Evolutionary conservation across 2,329 filamentous ascomycete genomes (phyloP), one percentile per base, ranked within the genome.

Genomic region (Aspergillus pseudonomiae): DNA sequence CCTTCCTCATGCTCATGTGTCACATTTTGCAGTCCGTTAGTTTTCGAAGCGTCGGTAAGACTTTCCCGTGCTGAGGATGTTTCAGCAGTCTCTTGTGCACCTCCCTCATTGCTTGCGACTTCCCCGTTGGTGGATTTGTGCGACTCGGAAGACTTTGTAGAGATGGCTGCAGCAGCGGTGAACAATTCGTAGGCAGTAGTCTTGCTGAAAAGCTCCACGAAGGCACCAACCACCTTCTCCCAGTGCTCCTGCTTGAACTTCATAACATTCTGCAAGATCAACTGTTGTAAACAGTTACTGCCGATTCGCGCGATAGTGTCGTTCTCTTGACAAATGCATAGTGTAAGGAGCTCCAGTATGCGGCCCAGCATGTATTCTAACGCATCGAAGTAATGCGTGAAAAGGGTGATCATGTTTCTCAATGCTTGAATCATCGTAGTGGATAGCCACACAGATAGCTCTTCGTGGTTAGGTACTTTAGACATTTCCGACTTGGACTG

Each of bases 361-460:
- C 95, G 87, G 77, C 97, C 93, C 21, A 99, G 86, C 95, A 99
- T 99, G 75, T 97, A 96, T 79, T 98, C 93, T 11, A 99, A 82
- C 0, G 93, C 89, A 63, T 96, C 92, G 68, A 99, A 99, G 79
- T 98, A 99, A 79, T 99, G 96, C 0, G 96, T 99, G 78, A 99
- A 99, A 28, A 99, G 86, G 0, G 93, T 94, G 71, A 99, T 98
- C 92, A 99, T 97, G 79, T 98, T 97, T 63, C 95, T 90, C 61
- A 99, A 83, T 2, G 95, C 95, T 77, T 99, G 95, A 46, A 99
- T 99, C 92, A 99, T 97, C 10, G 95, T 99, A 0, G 95, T 99
- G 0, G 95, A 98, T 28, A 99, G 85, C 95, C 95, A 99, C 2
- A 99, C 95, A 0, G 95, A 98, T 24, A 98, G 85, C 75, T 99